These are phyloP conservation scores for Myochromella boudieri DNA, from an alignment of 768 basidiomycete species.

Conservation along the genomic window DNA sequence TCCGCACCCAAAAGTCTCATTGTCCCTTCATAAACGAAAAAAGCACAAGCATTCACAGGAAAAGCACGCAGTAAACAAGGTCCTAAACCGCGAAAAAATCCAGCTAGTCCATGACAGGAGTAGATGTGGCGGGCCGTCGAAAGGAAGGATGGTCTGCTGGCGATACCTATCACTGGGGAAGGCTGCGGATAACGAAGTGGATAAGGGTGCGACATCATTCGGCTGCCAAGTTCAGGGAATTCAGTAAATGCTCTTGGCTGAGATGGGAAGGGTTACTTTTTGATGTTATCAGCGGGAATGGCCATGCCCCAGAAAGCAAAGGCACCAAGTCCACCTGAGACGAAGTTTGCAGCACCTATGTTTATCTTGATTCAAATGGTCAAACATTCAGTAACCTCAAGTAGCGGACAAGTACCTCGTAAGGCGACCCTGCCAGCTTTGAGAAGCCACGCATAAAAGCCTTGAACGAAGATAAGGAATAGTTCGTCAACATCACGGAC, in stretches of 20 bases:
- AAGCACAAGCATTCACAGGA: slow-evolving; percentile 76
- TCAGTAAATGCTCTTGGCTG: slow-evolving; percentile 8
- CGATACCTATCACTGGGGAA: slow-evolving; percentile 18
- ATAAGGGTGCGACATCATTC: slow-evolving; percentile 63
- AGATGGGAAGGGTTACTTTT: slow-evolving; percentile 54
- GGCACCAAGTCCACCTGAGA: slow-evolving; percentile 62
- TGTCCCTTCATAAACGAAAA: slow-evolving; percentile 77
- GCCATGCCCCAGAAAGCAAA: slow-evolving; percentile 69
- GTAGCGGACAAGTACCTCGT: slow-evolving; percentile 43
- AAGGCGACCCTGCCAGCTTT: slow-evolving; percentile 54
- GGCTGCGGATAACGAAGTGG: slow-evolving; percentile 40
- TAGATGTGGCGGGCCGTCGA: slow-evolving; percentile 54
- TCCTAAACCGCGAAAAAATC: slow-evolving; percentile 66
- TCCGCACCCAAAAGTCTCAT: slow-evolving; percentile 67
- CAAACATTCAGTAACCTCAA: neutral
- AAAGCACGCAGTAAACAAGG: slow-evolving; percentile 73
- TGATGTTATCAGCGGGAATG: slow-evolving; percentile 78
- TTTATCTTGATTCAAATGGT: slow-evolving; percentile 43
- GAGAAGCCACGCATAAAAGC: slow-evolving; percentile 62
- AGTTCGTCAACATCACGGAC: slow-evolving; percentile 13
- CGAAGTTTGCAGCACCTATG: slow-evolving; percentile 59
- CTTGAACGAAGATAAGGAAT: slow-evolving; percentile 29
- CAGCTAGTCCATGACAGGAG: slow-evolving; percentile 47
- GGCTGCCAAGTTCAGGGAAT: slow-evolving; percentile 35
- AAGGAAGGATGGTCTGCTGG: slow-evolving; percentile 45